A percentile compares a stretch with the other conserved stretches of the same genome.
Conservation (phyloP, 176 grass and related monocot species). For the Hyparrhenia diplandra region DNA sequence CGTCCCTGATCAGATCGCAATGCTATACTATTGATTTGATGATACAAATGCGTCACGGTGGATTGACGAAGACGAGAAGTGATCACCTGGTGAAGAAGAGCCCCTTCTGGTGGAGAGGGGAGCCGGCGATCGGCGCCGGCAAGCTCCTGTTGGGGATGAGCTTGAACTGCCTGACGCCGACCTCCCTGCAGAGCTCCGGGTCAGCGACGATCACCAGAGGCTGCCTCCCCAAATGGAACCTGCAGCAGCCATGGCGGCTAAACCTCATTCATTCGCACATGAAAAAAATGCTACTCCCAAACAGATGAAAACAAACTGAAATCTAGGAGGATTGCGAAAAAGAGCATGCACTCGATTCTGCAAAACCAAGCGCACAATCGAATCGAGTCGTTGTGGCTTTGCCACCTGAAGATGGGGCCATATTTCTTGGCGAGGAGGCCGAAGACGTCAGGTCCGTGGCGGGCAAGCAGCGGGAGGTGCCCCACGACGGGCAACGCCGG, state of each 20-base stretch:
- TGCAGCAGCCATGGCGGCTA: background rate
- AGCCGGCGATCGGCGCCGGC: slow-evolving; percentile 52
- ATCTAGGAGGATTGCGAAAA: background rate
- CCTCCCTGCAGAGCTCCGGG: slow-evolving; percentile 63
- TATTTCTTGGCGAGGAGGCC: slow-evolving; percentile 51
- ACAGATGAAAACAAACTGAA: background rate
- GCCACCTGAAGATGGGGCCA: slow-evolving; percentile 62
- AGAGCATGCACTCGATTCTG: background rate
- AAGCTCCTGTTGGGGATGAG: slow-evolving; percentile 66
- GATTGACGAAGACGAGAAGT: background rate
- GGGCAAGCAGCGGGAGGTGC: slow-evolving; percentile 65
- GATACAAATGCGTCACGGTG: background rate
- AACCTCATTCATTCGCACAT: background rate
- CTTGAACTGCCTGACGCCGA: slow-evolving; percentile 73
- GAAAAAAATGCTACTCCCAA: background rate
- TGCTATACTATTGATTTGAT: background rate
- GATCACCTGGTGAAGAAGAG: slow-evolving; percentile 63
- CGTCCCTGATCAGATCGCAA: slow-evolving; percentile 32
- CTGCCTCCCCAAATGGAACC: slow-evolving; percentile 82
- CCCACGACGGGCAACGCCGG: slow-evolving; percentile 45
- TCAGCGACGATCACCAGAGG: slow-evolving; percentile 72
- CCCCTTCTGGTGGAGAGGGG: slow-evolving; percentile 52
- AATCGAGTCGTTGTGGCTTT: background rate
- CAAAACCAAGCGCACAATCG: background rate
- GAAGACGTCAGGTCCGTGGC: slow-evolving; percentile 64